Base-by-base conservation (phyloP, 2,329 filamentous ascomycete genomes). In the Achaetomium macrosporum region DNA sequence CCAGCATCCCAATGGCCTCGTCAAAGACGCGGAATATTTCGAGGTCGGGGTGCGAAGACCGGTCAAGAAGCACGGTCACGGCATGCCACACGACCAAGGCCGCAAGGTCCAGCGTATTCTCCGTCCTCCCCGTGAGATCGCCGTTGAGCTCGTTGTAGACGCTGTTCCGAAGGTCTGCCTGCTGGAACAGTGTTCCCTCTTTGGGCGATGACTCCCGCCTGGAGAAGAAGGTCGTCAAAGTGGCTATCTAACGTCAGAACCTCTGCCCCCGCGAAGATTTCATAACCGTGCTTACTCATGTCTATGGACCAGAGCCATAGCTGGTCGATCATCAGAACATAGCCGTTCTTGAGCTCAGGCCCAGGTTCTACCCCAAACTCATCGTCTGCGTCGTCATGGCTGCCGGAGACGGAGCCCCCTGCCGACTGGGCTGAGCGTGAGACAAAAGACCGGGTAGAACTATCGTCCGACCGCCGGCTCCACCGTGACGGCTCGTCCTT, bases 141-240 rank as follows among this genome's bases (percentile, higher is more conserved):
- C 82, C 81, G 47, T 85, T 85, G 11, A 85, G 68, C 57, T 85
- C 82, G 57, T 83, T 83, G 60, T 84, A 84, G 25, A 85, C 76
- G 57, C 79, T 83, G 57, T 82, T 82, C 4, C 81, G 71, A 2
- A 85, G 67, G 59, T 85, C 82, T 1, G 79, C 80, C 58, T 84
- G 78, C 42, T 80, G 76, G 46, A 79, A 81, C 0, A 81, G 59
- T 0, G 77, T 76, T 0, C 78, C 78, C 55, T 82, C 78, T 2
- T 73, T 75, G 0, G 76, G 74, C 35, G 75, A 73, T 1, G 77
- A 78, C 52, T 82, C 76, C 20, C 78, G 70, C 46, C 73, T 77
- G 0, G 77, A 74, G 58, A 82, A 82, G 63, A 79, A 82, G 0
- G 79, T 79, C 2, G 76, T 63, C 7, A 82, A 57, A 0, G 77